Evolutionary conservation across 148 eudicot genomes (phyloP).

Genomic region (Pouteria glomerata): DNA sequence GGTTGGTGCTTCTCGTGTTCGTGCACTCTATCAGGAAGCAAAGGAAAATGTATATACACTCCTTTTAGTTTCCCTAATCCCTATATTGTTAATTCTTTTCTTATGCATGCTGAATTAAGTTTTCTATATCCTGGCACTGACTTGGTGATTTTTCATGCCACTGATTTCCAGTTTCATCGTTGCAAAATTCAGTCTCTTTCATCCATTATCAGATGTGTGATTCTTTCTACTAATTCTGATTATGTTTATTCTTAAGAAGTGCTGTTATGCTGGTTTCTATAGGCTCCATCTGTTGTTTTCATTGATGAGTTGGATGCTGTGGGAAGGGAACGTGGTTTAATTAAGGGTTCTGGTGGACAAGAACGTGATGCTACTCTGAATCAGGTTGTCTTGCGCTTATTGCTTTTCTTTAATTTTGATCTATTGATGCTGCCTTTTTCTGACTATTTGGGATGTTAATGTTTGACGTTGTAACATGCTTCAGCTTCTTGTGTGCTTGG

Average conservation of each 20-base stretch:
- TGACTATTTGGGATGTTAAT: not conserved
- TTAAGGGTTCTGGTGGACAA: conserved; percentile 98
- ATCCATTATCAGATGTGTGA: not conserved
- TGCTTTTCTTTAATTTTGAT: not conserved
- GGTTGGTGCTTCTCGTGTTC: conserved; percentile 96
- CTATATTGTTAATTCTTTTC: not conserved
- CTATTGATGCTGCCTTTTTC: not conserved
- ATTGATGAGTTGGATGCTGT: conserved; percentile 99
- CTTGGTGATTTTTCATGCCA: not conserved
- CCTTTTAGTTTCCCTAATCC: not conserved
- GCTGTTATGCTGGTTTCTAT: conserved; percentile 16
- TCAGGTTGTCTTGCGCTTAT: conserved; percentile 47
- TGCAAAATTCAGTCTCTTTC: not conserved
- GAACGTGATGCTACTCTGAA: conserved; percentile 98
- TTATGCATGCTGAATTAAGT: not conserved
- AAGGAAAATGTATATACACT: conserved; percentile 69
- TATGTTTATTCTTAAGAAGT: not conserved
- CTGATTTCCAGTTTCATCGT: not conserved
- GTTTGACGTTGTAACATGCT: conserved; percentile 4
- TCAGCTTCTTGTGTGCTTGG: conserved; percentile 92
- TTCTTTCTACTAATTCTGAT: not conserved
- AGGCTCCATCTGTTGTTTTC: conserved; percentile 98
- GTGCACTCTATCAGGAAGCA: conserved; percentile 95
- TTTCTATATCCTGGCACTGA: not conserved
- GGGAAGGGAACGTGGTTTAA: conserved; percentile 94